Evolutionary conservation across 495 filamentous ascomycete genomes (phyloP).

Genomic region (Neurospora sp.): DNA sequence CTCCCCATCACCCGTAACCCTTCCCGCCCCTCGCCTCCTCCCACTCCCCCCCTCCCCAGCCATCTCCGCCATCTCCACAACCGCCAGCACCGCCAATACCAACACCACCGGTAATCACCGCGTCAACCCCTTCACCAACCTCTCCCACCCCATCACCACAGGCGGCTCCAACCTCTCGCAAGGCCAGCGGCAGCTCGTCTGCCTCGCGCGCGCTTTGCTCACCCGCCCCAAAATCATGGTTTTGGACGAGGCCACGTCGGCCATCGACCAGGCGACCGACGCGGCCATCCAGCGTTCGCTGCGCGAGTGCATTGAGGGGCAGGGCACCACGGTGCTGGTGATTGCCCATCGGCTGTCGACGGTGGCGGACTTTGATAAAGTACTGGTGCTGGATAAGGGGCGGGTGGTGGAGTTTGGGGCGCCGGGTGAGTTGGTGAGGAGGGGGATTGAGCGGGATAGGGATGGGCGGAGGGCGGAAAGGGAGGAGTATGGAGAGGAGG

Average conservation of each 20-base stretch:
- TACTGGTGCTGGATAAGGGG: conserved; percentile 55
- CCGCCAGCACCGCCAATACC: background rate
- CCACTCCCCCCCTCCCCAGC: background rate
- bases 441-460: conserved; percentile 4
- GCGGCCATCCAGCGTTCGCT: conserved; percentile 61
- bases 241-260: conserved; percentile 76
- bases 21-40: background rate
- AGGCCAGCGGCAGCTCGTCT: conserved; percentile 57
- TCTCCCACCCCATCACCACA: conserved; percentile 15
- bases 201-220: conserved; percentile 60
- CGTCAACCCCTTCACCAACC: conserved; percentile 15
- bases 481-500: background rate
- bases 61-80: background rate
- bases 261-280: conserved; percentile 66
- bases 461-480: background rate
- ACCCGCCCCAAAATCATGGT: conserved; percentile 70
- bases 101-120: background rate
- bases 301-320: conserved; percentile 55
- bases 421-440: conserved; percentile 13
- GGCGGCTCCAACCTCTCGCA: conserved; percentile 43
- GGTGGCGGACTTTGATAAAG: conserved; percentile 59
- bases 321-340: conserved; percentile 65
- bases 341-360: conserved; percentile 65
- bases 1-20: background rate
- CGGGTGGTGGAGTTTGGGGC: conserved; percentile 45